Evolutionary conservation across 2,329 filamentous ascomycete species (phyloP), one percentile per base, ranked within the genome.

Genomic region (Penicillium palitans): DNA sequence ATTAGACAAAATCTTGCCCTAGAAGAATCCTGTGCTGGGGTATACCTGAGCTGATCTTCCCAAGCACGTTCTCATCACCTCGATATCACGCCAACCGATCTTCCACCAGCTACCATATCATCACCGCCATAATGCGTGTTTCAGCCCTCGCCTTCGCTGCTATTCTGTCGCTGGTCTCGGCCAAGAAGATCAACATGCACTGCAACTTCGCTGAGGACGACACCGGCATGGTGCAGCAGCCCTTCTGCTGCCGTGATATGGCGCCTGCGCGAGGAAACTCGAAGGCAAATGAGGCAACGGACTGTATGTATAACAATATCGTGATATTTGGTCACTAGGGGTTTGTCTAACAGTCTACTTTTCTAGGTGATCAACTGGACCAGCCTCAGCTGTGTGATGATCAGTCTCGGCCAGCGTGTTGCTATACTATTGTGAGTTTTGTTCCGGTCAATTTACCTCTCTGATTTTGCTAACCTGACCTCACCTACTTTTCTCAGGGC

Each of bases 381-480:
- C 15, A 24, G n/a, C 65, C 66, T 27, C 65, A 71, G 56, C 44
- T 64, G n/a, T 68, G 67, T n/a, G 61, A 66, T 40, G 66, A 68
- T 17, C 44, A 58, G 39, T 72, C 68, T 48, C 64, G 67, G 7
- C 61, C 68, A 21, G 69, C 66, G 52, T 73, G 70, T 52, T 72
- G 70, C 56, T 72, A 73, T 56, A 52, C 59, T 7, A 69, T 70
- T 65, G 70, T 73, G 42, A 65, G 70, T 68, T n/a, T 47, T 39
- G 10, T n/a, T 52, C 35, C 31, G 7, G 25, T 49, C 15, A 25
- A 5, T 27, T 24, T 15, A 6, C 9, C 13, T 44, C 49, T 24
- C 37, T 40, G 21, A 7, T 3, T 46, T 45, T n/a, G 27, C 41
- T 58, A 40, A 56, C 19, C 17, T 27, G 39, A 6, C 12, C 47